Evolutionary conservation across 2,329 filamentous ascomycete species (phyloP).

Genomic region (Monosporascus sp.): DNA sequence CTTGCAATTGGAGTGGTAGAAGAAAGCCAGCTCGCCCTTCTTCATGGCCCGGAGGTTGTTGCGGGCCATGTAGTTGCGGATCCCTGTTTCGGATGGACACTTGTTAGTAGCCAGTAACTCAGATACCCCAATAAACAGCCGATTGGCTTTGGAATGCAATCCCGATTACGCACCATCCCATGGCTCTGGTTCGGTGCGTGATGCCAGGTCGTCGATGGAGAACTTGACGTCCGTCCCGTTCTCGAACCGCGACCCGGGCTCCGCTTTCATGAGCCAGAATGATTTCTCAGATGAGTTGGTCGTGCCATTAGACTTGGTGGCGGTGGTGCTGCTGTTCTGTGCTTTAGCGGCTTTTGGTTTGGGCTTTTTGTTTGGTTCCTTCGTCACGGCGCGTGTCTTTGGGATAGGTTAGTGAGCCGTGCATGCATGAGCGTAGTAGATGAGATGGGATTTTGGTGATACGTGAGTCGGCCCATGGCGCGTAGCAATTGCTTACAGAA

Average conservation of each 20-base stretch:
- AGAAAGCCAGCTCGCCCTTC: slow-evolving; percentile 86
- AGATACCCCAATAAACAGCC: background rate
- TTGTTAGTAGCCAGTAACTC: background rate
- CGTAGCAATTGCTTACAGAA: too few relatives aligned
- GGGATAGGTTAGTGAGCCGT: slow-evolving; percentile 1
- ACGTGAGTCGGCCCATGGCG: too few relatives aligned
- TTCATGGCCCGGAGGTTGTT: slow-evolving; percentile 93
- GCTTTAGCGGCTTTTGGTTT: background rate
- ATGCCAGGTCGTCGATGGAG: slow-evolving; percentile 83
- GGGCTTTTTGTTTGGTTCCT: background rate
- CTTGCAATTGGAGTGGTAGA: slow-evolving; percentile 95
- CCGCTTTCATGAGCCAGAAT: slow-evolving; percentile 82
- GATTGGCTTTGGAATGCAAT: background rate
- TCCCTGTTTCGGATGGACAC: slow-evolving; percentile 18
- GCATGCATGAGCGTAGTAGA: background rate
- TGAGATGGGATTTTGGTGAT: too few relatives aligned
- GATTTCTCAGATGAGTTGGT: slow-evolving; percentile 17
- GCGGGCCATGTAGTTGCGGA: slow-evolving; percentile 50
- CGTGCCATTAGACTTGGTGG: slow-evolving; percentile 6
- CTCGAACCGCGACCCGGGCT: slow-evolving; percentile 81
- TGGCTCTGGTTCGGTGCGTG: slow-evolving; percentile 69
- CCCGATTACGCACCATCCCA: slow-evolving; percentile 70
- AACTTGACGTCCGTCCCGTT: slow-evolving; percentile 87
- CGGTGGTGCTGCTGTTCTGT: slow-evolving; percentile 2
- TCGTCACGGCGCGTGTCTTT: slow-evolving; percentile 6